Evolutionary conservation across 192 early-diverging fungal genomes (phyloP).

Genomic region (Rhizophagus clarus): DNA sequence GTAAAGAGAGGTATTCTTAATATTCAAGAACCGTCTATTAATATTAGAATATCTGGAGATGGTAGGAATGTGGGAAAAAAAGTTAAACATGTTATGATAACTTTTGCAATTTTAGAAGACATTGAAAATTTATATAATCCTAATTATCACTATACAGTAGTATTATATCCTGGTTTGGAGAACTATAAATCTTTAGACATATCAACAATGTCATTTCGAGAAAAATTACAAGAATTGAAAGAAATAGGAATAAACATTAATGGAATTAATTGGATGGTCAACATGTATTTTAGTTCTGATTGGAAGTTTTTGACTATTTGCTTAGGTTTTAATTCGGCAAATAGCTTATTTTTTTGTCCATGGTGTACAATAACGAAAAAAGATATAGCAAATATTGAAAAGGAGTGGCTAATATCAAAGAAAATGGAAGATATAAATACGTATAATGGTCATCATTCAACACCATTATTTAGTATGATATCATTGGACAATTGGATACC

Average conservation of each 20-base stretch:
- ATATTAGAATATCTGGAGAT: background rate
- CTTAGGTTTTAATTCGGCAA: no score
- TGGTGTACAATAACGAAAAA: no score
- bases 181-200: background rate
- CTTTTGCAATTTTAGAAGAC: background rate
- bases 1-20: background rate
- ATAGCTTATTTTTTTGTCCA: no score
- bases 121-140: background rate
- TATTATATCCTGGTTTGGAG: background rate
- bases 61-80: background rate
- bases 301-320: no score
- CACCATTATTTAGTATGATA: background rate
- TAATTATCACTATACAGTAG: background rate
- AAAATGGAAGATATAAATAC: background rate
- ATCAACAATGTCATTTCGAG: background rate
- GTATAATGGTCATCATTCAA: background rate
- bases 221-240: background rate
- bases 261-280: background rate
- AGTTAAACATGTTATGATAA: slow-evolving; percentile 7
- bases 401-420: background rate
- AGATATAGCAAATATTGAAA: no score
- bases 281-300: no score
- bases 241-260: background rate
- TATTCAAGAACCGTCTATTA: background rate
- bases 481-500: background rate